Percentiles rank a stretch among this genome's conserved stretches.
Evolutionary conservation across 805 yeast genomes (phyloP).

Genomic region (Ogataea populi-albae): DNA sequence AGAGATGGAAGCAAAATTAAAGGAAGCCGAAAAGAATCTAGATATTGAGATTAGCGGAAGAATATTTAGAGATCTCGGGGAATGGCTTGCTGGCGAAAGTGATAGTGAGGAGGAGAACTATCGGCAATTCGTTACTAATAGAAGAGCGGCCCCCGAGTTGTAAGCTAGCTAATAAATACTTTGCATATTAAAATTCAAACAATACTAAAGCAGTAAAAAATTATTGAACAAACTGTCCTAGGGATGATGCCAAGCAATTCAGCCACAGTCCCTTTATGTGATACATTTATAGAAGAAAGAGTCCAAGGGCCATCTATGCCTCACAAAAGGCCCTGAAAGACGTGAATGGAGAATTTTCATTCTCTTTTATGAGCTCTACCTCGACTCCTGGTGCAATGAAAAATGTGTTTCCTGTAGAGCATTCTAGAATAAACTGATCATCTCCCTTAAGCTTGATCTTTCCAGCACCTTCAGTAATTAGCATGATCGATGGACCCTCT

Average conservation of each 20-base stretch:
- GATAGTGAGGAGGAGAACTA: slow-evolving; percentile 35
- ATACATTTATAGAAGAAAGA: neutral
- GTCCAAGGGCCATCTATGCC: too few relatives aligned
- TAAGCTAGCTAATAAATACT: too few relatives aligned
- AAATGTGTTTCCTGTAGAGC: slow-evolving; percentile 73
- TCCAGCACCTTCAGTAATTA: slow-evolving; percentile 82
- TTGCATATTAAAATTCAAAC: too few relatives aligned
- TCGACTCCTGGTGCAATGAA: slow-evolving; percentile 78
- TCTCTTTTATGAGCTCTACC: slow-evolving; percentile 54
- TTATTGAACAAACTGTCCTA: too few relatives aligned
- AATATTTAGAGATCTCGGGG: slow-evolving; percentile 59
- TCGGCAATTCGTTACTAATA: slow-evolving; percentile 9
- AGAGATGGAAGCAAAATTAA: slow-evolving; percentile 53
- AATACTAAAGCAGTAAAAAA: too few relatives aligned
- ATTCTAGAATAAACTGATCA: slow-evolving; percentile 41
- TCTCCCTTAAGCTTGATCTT: slow-evolving; percentile 42
- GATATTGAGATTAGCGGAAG: slow-evolving; percentile 54
- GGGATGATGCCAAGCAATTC: too few relatives aligned
- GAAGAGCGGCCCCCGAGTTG: slow-evolving; percentile 4
- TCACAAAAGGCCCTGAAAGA: slow-evolving; percentile 91
- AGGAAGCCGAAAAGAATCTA: slow-evolving; percentile 56
- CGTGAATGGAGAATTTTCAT: slow-evolving; percentile 52
- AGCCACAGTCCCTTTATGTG: too few relatives aligned
- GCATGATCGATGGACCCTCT: slow-evolving; percentile 84
- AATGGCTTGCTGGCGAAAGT: slow-evolving; percentile 55